A percentile compares a stretch with the other conserved stretches of the same genome.
These are phyloP conservation scores for Yarrowia sp. DNA, from an alignment of 805 yeast genomes.

Conservation along the genomic window DNA sequence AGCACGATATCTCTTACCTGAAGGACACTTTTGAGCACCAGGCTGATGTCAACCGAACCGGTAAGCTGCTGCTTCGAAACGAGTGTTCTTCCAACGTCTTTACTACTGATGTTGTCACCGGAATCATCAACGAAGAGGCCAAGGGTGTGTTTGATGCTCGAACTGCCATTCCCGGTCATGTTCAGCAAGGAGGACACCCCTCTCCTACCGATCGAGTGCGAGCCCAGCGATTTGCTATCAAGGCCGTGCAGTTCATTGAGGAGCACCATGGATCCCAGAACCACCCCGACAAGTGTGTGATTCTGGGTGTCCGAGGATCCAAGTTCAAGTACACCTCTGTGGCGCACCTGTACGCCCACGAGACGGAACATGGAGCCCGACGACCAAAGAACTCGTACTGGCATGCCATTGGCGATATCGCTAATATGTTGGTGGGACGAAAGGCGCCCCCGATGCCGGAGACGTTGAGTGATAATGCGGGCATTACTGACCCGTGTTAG, in stretches of 20 bases:
- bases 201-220: conserved; percentile 90
- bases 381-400: conserved; percentile 89
- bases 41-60: conserved; percentile 75
- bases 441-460: conserved; percentile 28
- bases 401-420: conserved; percentile 69
- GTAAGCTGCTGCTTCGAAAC: conserved; percentile 80
- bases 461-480: background rate
- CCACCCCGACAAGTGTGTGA: conserved; percentile 47
- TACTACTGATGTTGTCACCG: conserved; percentile 77
- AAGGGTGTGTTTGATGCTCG: conserved; percentile 78
- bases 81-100: conserved; percentile 80
- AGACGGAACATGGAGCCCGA: conserved; percentile 76
- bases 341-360: conserved; percentile 76
- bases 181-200: conserved; percentile 96
- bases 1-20: conserved; percentile 71
- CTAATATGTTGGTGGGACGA: conserved; percentile 69
- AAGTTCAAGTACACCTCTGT: conserved; percentile 73
- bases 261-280: conserved; percentile 38
- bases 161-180: conserved; percentile 97
- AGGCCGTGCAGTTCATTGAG: conserved; percentile 86
- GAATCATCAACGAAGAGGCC: conserved; percentile 78
- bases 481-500: background rate
- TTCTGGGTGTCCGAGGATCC: conserved; percentile 77
- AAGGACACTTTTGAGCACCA: conserved; percentile 68
- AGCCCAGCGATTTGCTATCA: conserved; percentile 86